Evolutionary conservation across 1,284 basidiomycete species (phyloP), one percentile per base, ranked within the genome.

Genomic region (Caloboletus inedulis): DNA sequence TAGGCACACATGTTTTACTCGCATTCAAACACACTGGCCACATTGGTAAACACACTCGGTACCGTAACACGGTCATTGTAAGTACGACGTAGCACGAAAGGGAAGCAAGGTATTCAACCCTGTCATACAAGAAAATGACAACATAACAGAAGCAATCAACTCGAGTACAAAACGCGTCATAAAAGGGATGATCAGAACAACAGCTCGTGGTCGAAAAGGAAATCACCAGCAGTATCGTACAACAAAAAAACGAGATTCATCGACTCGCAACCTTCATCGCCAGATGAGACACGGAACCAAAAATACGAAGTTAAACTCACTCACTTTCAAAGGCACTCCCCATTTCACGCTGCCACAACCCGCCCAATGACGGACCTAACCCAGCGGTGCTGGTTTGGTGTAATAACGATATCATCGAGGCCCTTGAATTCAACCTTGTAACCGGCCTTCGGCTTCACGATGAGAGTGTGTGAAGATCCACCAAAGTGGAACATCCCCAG

Each of bases 401-500:
- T 27, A 7, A 58, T 25, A 13, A 3, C 43, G 53, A 18, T 21
- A 44, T 25, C 25, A 7, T 41, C 25, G 16, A 10, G 9, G 16
- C 25, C 39, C 10, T 41, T 23, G 39, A 41, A 41, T 1, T 25
- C 0, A 4, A 41, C 1, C 14, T 41, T 9, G 23, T 41, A 14
- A 5, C 23, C 39, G 3, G 33, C 7, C 35, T 43, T 35, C 16
- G 42, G 45, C 18, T 71, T 55, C 62, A 78, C 77, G 43, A 78
- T 51, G 41, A 77, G 54, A 43, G 67, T 68, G 53, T 74, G 71
- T 1, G 74, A 70, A 35, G 77, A 79, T 16, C 77, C 78, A n/a
- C 77, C 78, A 63, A 77, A 78, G 59, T 76, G 77, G 70, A 80
- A 80, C 74, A 72, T 74, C 44, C 78, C 77, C 2, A 76, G 6